Base-by-base conservation (phyloP, 306 rosid genomes). In the Senna tora region DNA sequence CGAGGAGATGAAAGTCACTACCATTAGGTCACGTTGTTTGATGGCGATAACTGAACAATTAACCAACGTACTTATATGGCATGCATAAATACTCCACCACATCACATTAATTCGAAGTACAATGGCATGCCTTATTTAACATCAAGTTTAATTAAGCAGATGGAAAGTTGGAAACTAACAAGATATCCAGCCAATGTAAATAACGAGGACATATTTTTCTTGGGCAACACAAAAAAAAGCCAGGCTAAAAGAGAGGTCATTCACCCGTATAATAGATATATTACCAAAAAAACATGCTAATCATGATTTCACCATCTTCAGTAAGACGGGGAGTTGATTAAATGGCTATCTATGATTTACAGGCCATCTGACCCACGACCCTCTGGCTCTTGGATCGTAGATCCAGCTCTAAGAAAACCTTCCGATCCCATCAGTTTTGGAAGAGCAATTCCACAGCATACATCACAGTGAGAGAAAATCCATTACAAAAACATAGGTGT, bases 341-440 rank as follows among this genome's bases (percentile, higher is more conserved):
- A 53, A 32, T 70, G 58, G 62, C 56, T 69, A 1, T 51, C 80
- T 16, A 65, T 51, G 34, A 63, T 68, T 30, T 79, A 72, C 75
- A 55, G 68, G 10, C n/a, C 71, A 59, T 73, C 87, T 7, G 71
- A 51, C 9, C 76, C 76, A n/a, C 9, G 21, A 55, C 74, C 77
- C 72, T 86, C 87, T 9, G 76, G 77, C 57, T 84, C 85, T 74
- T 79, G 70, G 42, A 78, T 77, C 30, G 76, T n/a, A 38, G 64
- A 76, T 54, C 79, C 83, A 78, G 81, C 72, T 72, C 84, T 67
- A 8, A 47, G 68, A 54, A 85, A 82, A 42, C 79, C 67, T 73
- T 79, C 90, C 50, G 92, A 82, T 69, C 90, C 95, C 84, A 87
- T 80, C 75, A 89, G 78, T 76, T 85, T 88, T 14, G 80, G 45